Percentiles rank a stretch among this genome's conserved stretches.
Conservation (phyloP, 306 rosid genomes). For the Alnus glutinosa region DNA sequence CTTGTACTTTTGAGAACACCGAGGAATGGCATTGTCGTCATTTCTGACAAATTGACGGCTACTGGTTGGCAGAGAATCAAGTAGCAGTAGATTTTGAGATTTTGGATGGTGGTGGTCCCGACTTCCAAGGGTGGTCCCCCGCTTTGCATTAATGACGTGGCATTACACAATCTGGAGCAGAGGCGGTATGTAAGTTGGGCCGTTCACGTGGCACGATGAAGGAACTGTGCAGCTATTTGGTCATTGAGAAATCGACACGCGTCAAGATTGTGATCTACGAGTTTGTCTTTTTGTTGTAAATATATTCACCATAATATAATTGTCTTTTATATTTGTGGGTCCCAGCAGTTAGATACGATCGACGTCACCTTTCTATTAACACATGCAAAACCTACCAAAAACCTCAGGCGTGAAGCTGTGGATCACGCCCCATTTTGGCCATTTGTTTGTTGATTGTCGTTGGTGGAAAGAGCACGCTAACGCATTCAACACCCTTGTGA, state of each 20-base stretch:
- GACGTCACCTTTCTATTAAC: neutral
- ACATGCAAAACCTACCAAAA: neutral
- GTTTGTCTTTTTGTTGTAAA: neutral
- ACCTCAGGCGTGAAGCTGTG: neutral
- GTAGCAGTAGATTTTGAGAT: slow-evolving; percentile 40
- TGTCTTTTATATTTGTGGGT: neutral
- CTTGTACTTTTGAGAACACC: slow-evolving; percentile 2
- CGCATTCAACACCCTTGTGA: neutral
- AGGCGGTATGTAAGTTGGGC: neutral
- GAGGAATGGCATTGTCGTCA: slow-evolving; percentile 29
- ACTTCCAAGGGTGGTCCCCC: slow-evolving; percentile 8
- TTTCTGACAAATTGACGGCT: slow-evolving; percentile 22
- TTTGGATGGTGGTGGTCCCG: slow-evolving; percentile 19
- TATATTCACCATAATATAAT: neutral
- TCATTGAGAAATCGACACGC: slow-evolving; percentile 7
- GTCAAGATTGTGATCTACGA: neutral
- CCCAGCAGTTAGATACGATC: neutral
- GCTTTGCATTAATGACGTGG: neutral
- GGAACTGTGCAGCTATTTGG: neutral
- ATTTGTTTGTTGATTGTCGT: neutral
- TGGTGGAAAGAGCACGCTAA: neutral
- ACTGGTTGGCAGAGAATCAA: slow-evolving; percentile 33
- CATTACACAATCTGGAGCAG: neutral
- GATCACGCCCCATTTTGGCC: neutral
- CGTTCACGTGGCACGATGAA: slow-evolving; percentile 23